These are phyloP conservation scores for Skeletonema marinoi DNA, from an alignment of 108 stramenopile genomes.

Conservation along the genomic window DNA sequence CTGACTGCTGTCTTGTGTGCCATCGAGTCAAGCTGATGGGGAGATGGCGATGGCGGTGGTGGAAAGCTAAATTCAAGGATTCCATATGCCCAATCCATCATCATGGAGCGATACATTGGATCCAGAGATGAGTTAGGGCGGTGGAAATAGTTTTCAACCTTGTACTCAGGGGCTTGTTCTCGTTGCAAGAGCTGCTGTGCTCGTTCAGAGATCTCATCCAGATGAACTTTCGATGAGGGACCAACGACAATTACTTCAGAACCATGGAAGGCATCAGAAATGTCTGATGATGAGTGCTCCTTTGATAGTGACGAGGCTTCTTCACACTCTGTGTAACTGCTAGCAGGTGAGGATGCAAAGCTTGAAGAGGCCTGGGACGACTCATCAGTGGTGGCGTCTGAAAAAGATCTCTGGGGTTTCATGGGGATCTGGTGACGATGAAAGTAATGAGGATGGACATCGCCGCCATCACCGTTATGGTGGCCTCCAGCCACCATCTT, in stretches of 20 bases:
- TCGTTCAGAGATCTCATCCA: slow-evolving; percentile 2
- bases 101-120: background rate
- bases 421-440: background rate
- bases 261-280: background rate
- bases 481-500: background rate
- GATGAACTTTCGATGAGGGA: background rate
- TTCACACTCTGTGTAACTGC: background rate
- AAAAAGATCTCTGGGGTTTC: background rate
- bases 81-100: background rate
- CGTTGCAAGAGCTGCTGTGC: slow-evolving; percentile 7
- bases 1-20: background rate
- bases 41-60: background rate
- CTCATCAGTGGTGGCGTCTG: background rate
- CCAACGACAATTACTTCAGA: background rate
- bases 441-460: background rate
- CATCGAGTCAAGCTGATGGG: background rate
- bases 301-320: background rate
- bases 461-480: background rate
- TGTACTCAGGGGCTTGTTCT: slow-evolving; percentile 2
- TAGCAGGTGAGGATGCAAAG: background rate
- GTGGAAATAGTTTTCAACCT: background rate
- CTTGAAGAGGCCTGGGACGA: slow-evolving; percentile 1
- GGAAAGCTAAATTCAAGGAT: slow-evolving; percentile 11
- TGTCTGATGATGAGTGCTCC: background rate
- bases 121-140: background rate